These are phyloP conservation scores for Aspergillus sp. DNA, from an alignment of 2,329 filamentous ascomycete species.

Conservation along the genomic window DNA sequence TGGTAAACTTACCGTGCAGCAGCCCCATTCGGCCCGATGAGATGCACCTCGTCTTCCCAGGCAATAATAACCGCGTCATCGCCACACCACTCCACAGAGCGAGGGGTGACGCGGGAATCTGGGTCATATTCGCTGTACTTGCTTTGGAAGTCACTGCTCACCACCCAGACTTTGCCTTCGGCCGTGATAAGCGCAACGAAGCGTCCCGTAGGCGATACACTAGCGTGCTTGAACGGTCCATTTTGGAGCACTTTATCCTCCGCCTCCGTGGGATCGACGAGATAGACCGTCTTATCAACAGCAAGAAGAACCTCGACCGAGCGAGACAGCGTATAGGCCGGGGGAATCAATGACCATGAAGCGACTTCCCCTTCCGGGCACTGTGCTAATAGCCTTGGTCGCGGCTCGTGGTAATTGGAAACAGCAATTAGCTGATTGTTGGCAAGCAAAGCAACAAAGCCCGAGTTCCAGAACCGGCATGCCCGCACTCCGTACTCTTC, in stretches of 20 bases:
- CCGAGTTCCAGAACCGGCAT: constrained; percentile 88
- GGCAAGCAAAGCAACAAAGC: constrained; percentile 87
- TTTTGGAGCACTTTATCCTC: constrained; percentile 90
- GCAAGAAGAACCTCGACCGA: constrained; percentile 91
- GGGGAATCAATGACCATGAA: constrained; percentile 87
- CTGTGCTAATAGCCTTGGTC: constrained; percentile 76
- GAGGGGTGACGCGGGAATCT: constrained; percentile 77
- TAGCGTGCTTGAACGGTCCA: constrained; percentile 87
- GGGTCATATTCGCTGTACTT: constrained; percentile 90
- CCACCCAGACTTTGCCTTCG: constrained; percentile 84
- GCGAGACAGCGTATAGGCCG: constrained; percentile 81
- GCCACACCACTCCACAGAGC: constrained; percentile 93
- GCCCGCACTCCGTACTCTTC: constrained; percentile 83
- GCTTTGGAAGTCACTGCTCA: constrained; percentile 92
- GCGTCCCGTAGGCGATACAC: constrained; percentile 85
- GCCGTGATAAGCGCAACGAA: constrained; percentile 85
- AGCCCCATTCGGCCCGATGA: constrained; percentile 81
- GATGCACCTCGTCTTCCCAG: constrained; percentile 96
- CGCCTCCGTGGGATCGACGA: constrained; percentile 83
- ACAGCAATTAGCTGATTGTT: constrained; percentile 88
- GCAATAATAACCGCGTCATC: constrained; percentile 90
- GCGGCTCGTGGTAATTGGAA: constrained; percentile 85
- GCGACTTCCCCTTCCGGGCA: constrained; percentile 77
- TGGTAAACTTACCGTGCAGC: constrained; percentile 57
- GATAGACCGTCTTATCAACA: constrained; percentile 78